Evolutionary conservation across 1,284 basidiomycete genomes (phyloP), one percentile per base, ranked within the genome.

Genomic region (Ganoderma boninense): DNA sequence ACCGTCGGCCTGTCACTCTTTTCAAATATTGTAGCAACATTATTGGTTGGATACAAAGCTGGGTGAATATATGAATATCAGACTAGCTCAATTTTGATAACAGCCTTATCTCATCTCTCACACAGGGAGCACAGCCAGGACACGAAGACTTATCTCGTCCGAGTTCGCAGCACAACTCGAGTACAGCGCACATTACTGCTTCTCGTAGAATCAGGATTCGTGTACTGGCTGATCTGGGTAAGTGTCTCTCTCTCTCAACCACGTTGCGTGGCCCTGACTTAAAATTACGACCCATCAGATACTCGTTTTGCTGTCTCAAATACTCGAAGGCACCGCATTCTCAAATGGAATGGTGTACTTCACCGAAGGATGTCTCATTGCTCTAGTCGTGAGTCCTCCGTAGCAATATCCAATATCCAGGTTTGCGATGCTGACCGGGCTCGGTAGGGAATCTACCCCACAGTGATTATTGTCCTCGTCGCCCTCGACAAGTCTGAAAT

Each of bases 381-480:
- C 61, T 8, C 11, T 62, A 11, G 61, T 62, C 1, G 61, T 43
- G 18, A 62, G 61, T 5, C 23, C 14, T n/a, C 4, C 32, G 38
- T 32, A 4, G 8, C 49, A 5, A 40, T 8, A 11, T 42, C 18
- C 5, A 20, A 32, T 5, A 32, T 32, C 32, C 3, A 1, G 5
- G 32, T 4, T 29, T 29, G 26, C 5, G 4, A 32, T 32, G 32
- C 32, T 32, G 4, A 32, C 32, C 32, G 11, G 6, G 10, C 26
- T 2, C 8, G 4, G 52, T 23, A 66, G 65, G 65, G 56, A 10
- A 60, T 66, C 23, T 66, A 66, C 38, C 65, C 65, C 6, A 66
- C 65, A 13, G 4, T 60, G 2, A 66, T 66, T 56, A 66, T 66
- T 57, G 26, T 66, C 56, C 65, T 66, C n/a, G 65, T 66, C n/a